Evolutionary conservation across 2,329 filamentous ascomycete species (phyloP).

Genomic region (Penicillium sp.): DNA sequence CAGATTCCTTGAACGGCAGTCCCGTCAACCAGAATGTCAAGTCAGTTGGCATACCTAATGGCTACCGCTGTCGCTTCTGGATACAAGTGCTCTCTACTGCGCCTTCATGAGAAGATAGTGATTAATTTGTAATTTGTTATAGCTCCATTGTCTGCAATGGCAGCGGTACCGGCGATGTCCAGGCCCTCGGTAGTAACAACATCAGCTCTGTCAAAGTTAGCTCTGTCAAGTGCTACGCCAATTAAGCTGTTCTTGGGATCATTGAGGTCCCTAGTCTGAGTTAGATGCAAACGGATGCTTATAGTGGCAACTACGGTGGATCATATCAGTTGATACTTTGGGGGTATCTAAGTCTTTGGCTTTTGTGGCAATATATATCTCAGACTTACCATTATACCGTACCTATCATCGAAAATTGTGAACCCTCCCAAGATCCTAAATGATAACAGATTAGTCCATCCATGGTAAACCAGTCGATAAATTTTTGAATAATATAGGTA

Average conservation of each 20-base stretch:
- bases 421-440: too few species aligned
- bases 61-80: not conserved
- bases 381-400: too few species aligned
- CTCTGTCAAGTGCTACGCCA: not conserved
- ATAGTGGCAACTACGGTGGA: too few species aligned
- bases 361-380: too few species aligned
- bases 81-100: not conserved
- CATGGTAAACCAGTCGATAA: too few species aligned
- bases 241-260: not conserved
- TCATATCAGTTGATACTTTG: too few species aligned
- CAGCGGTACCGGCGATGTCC: not conserved
- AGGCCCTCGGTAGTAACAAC: not conserved
- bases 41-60: not conserved
- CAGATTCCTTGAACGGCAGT: not conserved
- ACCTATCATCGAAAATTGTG: too few species aligned
- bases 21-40: not conserved
- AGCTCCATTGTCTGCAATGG: not conserved
- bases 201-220: not conserved
- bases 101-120: not conserved
- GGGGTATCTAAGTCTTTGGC: too few species aligned
- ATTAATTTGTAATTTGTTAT: not conserved
- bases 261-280: too few species aligned
- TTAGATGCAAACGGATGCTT: too few species aligned
- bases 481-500: too few species aligned
- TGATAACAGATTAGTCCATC: too few species aligned